phyloP scores from a whole-genome alignment of 2,329 filamentous ascomycete genomes.

The Trichothecium sympodiale region DNA sequence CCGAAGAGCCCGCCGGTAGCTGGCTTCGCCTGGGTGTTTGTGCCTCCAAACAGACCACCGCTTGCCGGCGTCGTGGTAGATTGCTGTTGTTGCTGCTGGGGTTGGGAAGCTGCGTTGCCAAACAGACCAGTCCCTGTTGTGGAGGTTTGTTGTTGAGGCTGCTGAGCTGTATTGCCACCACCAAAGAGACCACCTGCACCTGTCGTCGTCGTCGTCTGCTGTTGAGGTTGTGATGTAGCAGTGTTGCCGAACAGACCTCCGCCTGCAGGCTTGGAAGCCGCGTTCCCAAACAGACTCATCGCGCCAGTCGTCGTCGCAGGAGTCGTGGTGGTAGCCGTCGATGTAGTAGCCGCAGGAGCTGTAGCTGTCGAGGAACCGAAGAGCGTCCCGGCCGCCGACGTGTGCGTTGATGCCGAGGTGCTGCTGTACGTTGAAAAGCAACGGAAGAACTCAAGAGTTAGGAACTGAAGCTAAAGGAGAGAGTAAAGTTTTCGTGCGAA shows the following conservation, averaged over 20 bases:
- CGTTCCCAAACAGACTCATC: conserved; percentile 18
- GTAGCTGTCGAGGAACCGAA: conserved; percentile 21
- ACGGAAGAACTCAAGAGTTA: background rate
- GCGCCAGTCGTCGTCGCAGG: conserved; percentile 1
- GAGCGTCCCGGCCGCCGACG: conserved; percentile 22
- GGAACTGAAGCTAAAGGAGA: background rate
- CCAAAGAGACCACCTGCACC: conserved; percentile 15
- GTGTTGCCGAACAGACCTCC: conserved; percentile 19
- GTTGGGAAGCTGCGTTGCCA: conserved; percentile 5
- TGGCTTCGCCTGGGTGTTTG: conserved; percentile 21
- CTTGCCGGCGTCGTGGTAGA: conserved; percentile 9
- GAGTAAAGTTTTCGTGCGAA: background rate
- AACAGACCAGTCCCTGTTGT: conserved; percentile 8
- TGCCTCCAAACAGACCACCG: conserved; percentile 16
- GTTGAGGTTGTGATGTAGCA: conserved; percentile 15
- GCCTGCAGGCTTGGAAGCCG: conserved; percentile 10
- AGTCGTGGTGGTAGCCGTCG: conserved; percentile 11
- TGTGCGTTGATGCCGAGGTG: conserved; percentile 15
- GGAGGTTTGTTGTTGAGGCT: conserved; percentile 7
- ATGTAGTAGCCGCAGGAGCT: conserved; percentile 2
- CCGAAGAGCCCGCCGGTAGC: conserved; percentile 19
- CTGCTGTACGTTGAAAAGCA: conserved; percentile 6
- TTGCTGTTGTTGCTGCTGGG: conserved; percentile 12
- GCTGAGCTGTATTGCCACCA: conserved; percentile 7
- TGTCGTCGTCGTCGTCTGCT: conserved; percentile 13